Conservation (phyloP, 495 filamentous ascomycete genomes). For the Terfezia boudieri region DNA sequence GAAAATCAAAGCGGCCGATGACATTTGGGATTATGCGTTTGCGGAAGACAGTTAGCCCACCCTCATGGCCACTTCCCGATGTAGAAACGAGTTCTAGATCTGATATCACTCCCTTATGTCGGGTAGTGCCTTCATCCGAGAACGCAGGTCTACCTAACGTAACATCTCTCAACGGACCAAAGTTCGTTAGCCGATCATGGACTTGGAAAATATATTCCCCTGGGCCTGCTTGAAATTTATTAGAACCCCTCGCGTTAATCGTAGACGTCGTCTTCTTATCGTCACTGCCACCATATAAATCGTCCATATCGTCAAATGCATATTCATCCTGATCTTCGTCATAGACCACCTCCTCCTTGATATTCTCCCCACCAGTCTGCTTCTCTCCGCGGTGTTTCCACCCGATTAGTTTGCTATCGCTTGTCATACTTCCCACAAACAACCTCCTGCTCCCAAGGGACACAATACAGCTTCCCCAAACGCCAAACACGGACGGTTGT, state of each 20-base stretch:
- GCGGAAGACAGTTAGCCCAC: constrained; percentile 52
- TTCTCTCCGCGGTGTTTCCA: constrained; percentile 45
- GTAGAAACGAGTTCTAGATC: constrained; percentile 50
- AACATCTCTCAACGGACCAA: constrained; percentile 55
- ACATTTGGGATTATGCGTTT: constrained; percentile 46
- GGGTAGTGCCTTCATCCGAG: constrained; percentile 25
- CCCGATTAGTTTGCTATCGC: constrained; percentile 60
- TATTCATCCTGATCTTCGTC: constrained; percentile 30
- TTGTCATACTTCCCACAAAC: constrained; percentile 67
- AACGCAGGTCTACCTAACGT: constrained; percentile 33
- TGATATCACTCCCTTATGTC: constrained; percentile 25
- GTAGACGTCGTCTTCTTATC: constrained; percentile 28
- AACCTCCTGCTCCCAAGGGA: constrained; percentile 44
- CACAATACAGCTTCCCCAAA: constrained; percentile 44
- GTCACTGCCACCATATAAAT: constrained; percentile 53
- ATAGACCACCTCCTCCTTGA: constrained; percentile 36
- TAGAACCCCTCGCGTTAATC: neutral
- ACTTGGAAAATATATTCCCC: constrained; percentile 45
- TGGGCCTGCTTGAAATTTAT: constrained; percentile 18
- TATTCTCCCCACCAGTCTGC: constrained; percentile 25
- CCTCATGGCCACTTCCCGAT: constrained; percentile 42
- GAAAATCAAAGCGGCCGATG: constrained; percentile 37
- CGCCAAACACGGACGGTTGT: constrained; percentile 27
- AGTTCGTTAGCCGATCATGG: constrained; percentile 51
- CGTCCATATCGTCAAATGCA: constrained; percentile 23